Evolutionary conservation across 331 rosid species (phyloP).

Genomic region (Quercus phellos): DNA sequence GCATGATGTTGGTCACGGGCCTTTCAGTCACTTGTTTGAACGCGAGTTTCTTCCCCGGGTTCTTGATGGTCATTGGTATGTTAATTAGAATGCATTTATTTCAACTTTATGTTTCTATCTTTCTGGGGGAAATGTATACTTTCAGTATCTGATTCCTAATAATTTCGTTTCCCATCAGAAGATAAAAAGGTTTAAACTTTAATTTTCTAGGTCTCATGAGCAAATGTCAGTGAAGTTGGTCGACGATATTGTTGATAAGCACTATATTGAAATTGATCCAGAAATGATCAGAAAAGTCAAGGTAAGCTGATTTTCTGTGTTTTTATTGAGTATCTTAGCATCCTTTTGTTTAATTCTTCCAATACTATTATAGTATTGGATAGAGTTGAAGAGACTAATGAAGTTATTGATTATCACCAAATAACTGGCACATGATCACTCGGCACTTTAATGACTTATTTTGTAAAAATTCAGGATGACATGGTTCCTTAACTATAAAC

Average conservation of each 20-base stretch:
- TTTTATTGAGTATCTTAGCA: conserved; percentile 1
- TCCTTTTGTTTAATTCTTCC: conserved; percentile 17
- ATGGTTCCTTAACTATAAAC: too few relatives aligned
- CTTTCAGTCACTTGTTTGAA: conserved; percentile 95
- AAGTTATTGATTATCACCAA: not conserved
- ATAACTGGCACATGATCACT: too few relatives aligned
- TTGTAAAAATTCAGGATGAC: too few relatives aligned
- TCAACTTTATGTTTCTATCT: not conserved
- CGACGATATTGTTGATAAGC: conserved; percentile 74
- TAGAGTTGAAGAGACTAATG: not conserved
- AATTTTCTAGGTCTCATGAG: conserved; percentile 69
- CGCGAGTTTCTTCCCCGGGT: conserved; percentile 80
- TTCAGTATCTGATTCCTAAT: not conserved
- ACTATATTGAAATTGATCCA: conserved; percentile 63
- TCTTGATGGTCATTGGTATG: conserved; percentile 58
- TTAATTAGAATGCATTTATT: not conserved
- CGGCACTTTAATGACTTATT: too few relatives aligned
- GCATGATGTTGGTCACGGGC: conserved; percentile 98
- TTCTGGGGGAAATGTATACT: not conserved
- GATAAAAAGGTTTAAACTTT: not conserved
- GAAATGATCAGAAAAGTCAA: conserved; percentile 69
- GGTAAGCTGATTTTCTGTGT: conserved; percentile 33
- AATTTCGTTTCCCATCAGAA: conserved; percentile 5
- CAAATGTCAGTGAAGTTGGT: conserved; percentile 81
- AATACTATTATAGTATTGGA: conserved; percentile 1